Conservation (phyloP, 805 yeast genomes). For the Lipomyces kockii region DNA sequence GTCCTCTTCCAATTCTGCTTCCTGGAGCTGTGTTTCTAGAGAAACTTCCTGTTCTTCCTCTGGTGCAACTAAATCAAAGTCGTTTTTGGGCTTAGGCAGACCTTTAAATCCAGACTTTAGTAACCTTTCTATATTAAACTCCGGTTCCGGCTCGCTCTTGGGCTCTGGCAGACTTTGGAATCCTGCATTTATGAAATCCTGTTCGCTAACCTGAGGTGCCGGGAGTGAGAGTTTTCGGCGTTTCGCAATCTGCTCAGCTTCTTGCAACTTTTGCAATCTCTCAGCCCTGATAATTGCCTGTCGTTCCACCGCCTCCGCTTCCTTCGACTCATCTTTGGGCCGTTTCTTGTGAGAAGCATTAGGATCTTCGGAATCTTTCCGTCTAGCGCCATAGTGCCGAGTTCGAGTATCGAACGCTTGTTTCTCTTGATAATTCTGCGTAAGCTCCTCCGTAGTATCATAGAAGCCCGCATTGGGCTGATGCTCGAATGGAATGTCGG, state of each 20-base stretch:
- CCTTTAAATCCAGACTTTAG: conserved; percentile 27
- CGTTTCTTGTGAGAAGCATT: conserved; percentile 36
- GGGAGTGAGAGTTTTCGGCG: conserved; percentile 49
- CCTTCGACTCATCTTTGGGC: conserved; percentile 24
- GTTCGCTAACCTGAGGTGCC: conserved; percentile 44
- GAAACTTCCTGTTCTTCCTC: conserved; percentile 38
- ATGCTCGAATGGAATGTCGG: conserved; percentile 80
- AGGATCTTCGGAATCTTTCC: conserved; percentile 35
- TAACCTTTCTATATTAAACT: conserved; percentile 11
- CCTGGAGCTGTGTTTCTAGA: conserved; percentile 29
- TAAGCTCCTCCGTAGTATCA: conserved; percentile 66
- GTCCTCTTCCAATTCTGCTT: conserved; percentile 39
- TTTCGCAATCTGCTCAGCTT: conserved; percentile 45
- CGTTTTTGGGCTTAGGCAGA: conserved; percentile 51
- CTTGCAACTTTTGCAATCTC: conserved; percentile 42
- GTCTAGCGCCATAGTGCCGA: conserved; percentile 28
- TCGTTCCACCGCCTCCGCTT: conserved; percentile 38
- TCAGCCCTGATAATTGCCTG: conserved; percentile 40
- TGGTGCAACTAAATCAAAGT: conserved; percentile 47
- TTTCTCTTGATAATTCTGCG: conserved; percentile 48
- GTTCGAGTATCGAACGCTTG: conserved; percentile 49
- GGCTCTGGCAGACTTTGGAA: neutral
- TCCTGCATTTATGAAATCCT: conserved; percentile 41
- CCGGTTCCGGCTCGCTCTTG: neutral
- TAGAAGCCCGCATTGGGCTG: conserved; percentile 69